These are phyloP conservation scores for Guyanaporus albipodus DNA, from an alignment of 768 basidiomycete species.

Conservation along the genomic window DNA sequence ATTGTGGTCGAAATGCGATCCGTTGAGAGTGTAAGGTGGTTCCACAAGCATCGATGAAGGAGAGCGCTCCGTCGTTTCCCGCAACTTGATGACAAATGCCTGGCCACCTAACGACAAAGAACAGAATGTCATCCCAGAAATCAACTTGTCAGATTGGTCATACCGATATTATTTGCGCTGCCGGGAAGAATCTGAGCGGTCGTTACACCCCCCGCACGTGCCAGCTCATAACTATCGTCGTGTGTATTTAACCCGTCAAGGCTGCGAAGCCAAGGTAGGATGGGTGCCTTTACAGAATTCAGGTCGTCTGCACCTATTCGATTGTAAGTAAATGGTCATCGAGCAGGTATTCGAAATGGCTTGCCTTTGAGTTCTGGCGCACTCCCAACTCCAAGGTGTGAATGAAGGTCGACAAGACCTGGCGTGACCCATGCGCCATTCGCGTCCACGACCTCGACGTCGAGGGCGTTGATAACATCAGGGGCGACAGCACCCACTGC, in stretches of 20 bases:
- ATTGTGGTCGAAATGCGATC: conserved; percentile 14
- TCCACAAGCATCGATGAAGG: conserved; percentile 47
- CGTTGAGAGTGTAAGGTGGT: conserved; percentile 42
- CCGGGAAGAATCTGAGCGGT: conserved; percentile 51
- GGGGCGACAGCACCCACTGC: conserved; percentile 46
- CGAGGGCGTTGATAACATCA: conserved; percentile 14
- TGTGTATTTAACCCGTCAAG: conserved; percentile 46
- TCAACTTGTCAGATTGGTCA: not conserved
- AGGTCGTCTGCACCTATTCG: conserved; percentile 46
- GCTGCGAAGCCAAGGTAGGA: conserved; percentile 59
- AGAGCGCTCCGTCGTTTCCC: conserved; percentile 44
- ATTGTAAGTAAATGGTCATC: not conserved
- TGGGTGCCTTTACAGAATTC: conserved; percentile 54
- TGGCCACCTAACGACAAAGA: conserved; percentile 38
- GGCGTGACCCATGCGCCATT: conserved; percentile 77
- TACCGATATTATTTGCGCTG: conserved; percentile 26
- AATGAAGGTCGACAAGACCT: conserved; percentile 54
- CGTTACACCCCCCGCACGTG: conserved; percentile 45
- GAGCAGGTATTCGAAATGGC: not conserved
- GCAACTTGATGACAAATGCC: conserved; percentile 49
- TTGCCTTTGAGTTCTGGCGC: conserved; percentile 31
- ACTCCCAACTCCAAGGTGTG: conserved; percentile 43
- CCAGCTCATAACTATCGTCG: conserved; percentile 37
- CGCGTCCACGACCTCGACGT: conserved; percentile 51
- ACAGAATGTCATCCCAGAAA: not conserved